Base-by-base conservation (phyloP, 345 rosid species). In the Microthlaspi erraticum region DNA sequence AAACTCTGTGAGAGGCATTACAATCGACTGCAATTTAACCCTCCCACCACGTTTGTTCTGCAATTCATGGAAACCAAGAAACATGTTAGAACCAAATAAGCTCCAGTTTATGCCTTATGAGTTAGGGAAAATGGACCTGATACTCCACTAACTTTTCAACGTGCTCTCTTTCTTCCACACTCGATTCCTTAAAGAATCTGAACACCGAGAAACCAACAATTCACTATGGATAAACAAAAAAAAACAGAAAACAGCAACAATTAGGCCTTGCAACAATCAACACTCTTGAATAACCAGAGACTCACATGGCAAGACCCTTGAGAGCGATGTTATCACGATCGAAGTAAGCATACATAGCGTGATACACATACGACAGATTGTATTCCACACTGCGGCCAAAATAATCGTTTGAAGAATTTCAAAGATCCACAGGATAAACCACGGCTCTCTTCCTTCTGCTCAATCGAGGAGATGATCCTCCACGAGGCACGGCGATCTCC, bases 21-120 rank as follows among this genome's bases (percentile, higher is more conserved):
- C 49, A 16, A 94, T 88, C 2, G 89, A 79, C 52, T 88, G 92
- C 38, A 94, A 82, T 75, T 79, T 86, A 51, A 91, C 99, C 77
- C 73, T 85, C 26, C 99, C 99, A 57, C 99, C 99, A 17, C 98
- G 87, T 57, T 85, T 82, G 84, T 91, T 94, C 99, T 94, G 67
- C 49, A 17, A 18, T n/a, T 70, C 42, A 60, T n/a, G 33, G 60
- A 36, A 46, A 39, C 0, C 9, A 11, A 51, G 9, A 38, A 38
- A 72, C 57, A 51, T 60, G 6, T 74, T 10, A 41, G 39, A 29
- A 17, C 42, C 31, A 41, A 10, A 5, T 16, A 14, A 50, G 29
- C 62, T 58, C 54, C 73, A 59, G 10, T 8, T 6, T 4, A 53
- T 13, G 20, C 31, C 32, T 60, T 8, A 38, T 29, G 20, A 71